Evolutionary conservation across 1,139 yeast genomes (phyloP).

Genomic region (Geotrichum aggregatum): DNA sequence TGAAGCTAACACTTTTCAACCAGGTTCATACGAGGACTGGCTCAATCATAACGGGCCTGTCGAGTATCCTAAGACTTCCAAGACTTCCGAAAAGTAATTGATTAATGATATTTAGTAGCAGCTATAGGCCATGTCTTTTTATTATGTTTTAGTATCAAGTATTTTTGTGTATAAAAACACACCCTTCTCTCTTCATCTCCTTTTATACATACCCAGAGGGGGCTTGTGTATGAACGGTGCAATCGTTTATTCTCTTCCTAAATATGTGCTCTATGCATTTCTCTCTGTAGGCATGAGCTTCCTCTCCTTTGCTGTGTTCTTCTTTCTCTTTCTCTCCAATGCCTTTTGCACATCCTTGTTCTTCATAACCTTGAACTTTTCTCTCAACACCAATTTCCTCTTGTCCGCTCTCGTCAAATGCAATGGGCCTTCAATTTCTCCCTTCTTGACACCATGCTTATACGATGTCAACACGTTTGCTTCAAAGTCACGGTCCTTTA

Average conservation of each 20-base stretch:
- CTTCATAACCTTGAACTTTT: constrained; percentile 82
- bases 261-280: no score
- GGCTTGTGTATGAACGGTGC: no score
- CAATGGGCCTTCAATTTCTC: constrained; percentile 51
- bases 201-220: no score
- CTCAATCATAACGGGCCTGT: constrained; percentile 43
- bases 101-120: not conserved
- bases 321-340: constrained; percentile 90
- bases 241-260: no score
- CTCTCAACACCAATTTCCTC: constrained; percentile 79
- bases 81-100: not conserved
- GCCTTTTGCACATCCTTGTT: constrained; percentile 78
- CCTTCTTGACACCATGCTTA: constrained; percentile 47
- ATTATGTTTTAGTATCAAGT: not conserved
- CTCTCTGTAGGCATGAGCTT: constrained; percentile 52
- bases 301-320: constrained; percentile 86
- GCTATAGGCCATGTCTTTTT: not conserved
- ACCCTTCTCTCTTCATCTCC: not conserved
- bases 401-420: constrained; percentile 75
- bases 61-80: constrained; percentile 2
- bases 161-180: constrained; percentile 1
- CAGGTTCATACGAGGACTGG: constrained; percentile 90
- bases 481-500: constrained; percentile 74
- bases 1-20: constrained; percentile 3
- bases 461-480: constrained; percentile 51